Base-by-base conservation (phyloP, 1,139 yeast genomes). In the Yamadazyma sp. region DNA sequence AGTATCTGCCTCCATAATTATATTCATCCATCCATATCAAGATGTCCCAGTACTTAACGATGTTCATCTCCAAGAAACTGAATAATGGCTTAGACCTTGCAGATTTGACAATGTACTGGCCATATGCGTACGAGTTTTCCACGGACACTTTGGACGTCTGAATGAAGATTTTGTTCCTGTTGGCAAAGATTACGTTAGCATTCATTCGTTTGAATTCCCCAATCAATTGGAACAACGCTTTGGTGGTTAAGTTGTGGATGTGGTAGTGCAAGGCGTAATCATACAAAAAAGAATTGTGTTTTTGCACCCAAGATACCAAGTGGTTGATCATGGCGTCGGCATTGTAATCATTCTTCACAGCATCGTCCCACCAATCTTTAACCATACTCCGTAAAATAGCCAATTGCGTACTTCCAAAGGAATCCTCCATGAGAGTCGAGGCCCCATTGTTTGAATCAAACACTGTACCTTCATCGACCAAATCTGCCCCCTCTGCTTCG, bases 361-460 rank as follows among this genome's bases (percentile, higher is more conserved):
- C 98, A 55, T 83, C 87, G 55, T 88, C 95, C 97, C 98, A 92
- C 96, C 97, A 88, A 31, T 75, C 81, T 52, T 84, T 87, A 7
- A 94, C 85, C 77, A 92, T 69, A 3, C 75, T 61, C 55, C 95
- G 77, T 44, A 94, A 71, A 1, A 85, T 83, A 12, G 73, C 61
- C 44, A 92, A 67, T 1, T 96, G 87, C 1, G 87, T 81, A 0
- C 81, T 73, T n/a, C 91, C 83, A 53, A 91, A 89, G 0, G 95
- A 78, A 58, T 84, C 89, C 50, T 80, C 83, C 4, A 89, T 84
- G 53, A 79, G 79, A 33, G 75, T 77, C 16, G 78, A 70, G 4
- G 75, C 66, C 5, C 79, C 79, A 42, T 72, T 72, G 34, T 66
- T 68, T 11, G 60, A 66, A 43, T 69, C 69, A 38, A 54, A 58